A percentile compares a stretch with the other conserved stretches of the same genome.
phyloP scores from a whole-genome alignment of 2,329 filamentous ascomycete genomes.

The Verticillium klebahnii region DNA sequence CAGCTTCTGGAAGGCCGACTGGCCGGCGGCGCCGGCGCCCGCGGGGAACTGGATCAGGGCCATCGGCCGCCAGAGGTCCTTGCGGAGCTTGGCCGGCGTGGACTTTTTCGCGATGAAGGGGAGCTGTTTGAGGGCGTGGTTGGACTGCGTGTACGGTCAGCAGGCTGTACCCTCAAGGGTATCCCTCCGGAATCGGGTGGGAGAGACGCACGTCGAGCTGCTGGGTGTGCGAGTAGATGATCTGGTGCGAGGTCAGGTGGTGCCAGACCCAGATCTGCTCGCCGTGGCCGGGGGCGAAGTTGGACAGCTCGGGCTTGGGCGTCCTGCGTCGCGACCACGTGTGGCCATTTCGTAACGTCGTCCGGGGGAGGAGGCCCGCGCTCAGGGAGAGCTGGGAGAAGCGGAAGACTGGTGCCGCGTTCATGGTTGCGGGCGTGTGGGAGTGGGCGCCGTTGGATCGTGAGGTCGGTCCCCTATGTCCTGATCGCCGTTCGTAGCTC shows the following conservation, averaged over 20 bases:
- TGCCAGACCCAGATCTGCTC: conserved; percentile 54
- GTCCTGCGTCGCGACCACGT: conserved; percentile 14
- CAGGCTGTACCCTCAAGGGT: neutral
- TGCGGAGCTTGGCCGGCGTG: conserved; percentile 57
- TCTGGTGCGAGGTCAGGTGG: conserved; percentile 44
- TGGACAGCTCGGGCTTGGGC: conserved; percentile 16
- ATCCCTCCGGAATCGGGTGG: neutral
- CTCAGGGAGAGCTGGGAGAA: conserved; percentile 35
- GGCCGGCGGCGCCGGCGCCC: conserved; percentile 48
- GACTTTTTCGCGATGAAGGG: conserved; percentile 66
- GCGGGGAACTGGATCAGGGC: conserved; percentile 54
- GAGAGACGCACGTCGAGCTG: conserved; percentile 37
- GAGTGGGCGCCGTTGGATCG: neutral
- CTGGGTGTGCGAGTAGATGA: conserved; percentile 47
- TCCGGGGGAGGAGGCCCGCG: conserved; percentile 30
- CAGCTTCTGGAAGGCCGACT: conserved; percentile 57
- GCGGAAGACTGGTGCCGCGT: conserved; percentile 25
- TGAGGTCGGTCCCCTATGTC: neutral
- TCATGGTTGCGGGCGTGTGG: conserved; percentile 27
- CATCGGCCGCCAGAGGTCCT: conserved; percentile 62
- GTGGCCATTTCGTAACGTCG: conserved; percentile 35
- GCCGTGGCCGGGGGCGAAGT: conserved; percentile 38
- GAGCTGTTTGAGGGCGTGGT: conserved; percentile 50
- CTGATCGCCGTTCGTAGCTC: neutral
- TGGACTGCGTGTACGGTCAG: conserved; percentile 23